Percentiles rank a stretch among this genome's conserved stretches.
Evolutionary conservation across 2,329 filamentous ascomycete genomes (phyloP).

Genomic region (Aspergillus cejpii): DNA sequence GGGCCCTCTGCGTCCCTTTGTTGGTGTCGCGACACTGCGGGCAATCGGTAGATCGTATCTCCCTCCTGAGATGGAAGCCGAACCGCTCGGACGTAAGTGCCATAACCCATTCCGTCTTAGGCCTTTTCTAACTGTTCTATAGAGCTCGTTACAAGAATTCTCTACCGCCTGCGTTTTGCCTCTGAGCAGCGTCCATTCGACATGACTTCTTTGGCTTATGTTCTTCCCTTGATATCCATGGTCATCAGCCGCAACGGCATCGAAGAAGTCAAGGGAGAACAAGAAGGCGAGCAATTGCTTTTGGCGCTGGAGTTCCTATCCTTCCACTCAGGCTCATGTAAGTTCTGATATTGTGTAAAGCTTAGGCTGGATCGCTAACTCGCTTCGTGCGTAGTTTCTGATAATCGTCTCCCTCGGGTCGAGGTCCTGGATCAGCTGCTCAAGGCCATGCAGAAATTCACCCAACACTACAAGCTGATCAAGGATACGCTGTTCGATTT

Average conservation of each 20-base stretch:
- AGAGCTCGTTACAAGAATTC: constrained; percentile 70
- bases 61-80: constrained; percentile 63
- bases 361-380: neutral
- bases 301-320: constrained; percentile 81
- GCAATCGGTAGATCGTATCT: constrained; percentile 68
- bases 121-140: constrained; percentile 11
- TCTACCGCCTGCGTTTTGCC: constrained; percentile 84
- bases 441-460: constrained; percentile 76
- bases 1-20: constrained; percentile 69
- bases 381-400: constrained; percentile 43
- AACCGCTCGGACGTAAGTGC: constrained; percentile 63
- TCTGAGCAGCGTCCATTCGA: constrained; percentile 94
- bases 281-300: constrained; percentile 81
- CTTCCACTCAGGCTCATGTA: constrained; percentile 76
- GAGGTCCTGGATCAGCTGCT: constrained; percentile 68
- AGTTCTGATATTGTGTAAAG: constrained; percentile 21
- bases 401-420: constrained; percentile 67
- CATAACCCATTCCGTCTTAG: neutral
- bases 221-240: constrained; percentile 72
- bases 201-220: constrained; percentile 76
- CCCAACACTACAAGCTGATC: constrained; percentile 88
- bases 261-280: constrained; percentile 57
- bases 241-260: constrained; percentile 75
- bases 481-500: constrained; percentile 88
- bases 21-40: constrained; percentile 80